Base-by-base conservation (phyloP, 805 yeast species). In the Pichia rugopelliculosa region DNA sequence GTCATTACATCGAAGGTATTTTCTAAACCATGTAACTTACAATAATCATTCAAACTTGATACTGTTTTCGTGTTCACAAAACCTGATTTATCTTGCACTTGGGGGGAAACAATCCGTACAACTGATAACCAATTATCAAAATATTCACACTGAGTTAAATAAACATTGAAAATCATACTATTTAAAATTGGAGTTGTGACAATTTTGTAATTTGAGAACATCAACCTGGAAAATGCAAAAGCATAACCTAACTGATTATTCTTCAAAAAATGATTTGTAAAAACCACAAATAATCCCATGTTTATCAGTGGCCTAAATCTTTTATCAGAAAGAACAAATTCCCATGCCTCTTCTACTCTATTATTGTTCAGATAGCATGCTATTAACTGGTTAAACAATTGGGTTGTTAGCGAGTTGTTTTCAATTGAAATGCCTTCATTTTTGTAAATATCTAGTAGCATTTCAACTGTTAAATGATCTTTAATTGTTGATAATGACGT, bases 101-200 rank as follows among this genome's bases (percentile, higher is more conserved):
- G 15, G 1, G 49, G 45, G 17, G 22, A 54, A 26, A 56, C 22
- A 10, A 55, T 48, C 40, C 57, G 46, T 12, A 53, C 52, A 6
- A 61, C 27, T 9, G 48, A 45, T 6, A 51, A 45, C 66, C 67
- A 62, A 12, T 56, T 51, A 3, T 57, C 58, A 45, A 62, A 62
- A 39, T 47, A 59, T n/a, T 47, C 33, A 33, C 59, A 56, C 3
- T 48, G 37, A 5, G 47, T 37, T 11, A 61, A 44, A 36, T 60
- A 52, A 3, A 43, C 42, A 23, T 54, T 50, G 3, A 61, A 36
- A n/a, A 62, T 24, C n/a, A 51, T 52, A 23, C 46, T 47, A 13
- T 54, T 52, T 10, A 61, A 37, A 21, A 52, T 37, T n/a, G 46
- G 48, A n/a, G 39, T 40, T 20, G 53, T 47, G 0, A 50, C 41